A percentile compares a stretch with the other conserved stretches of the same genome.
These are phyloP conservation scores for Carex myosuroides DNA, from an alignment of 176 grass and related monocot genomes.

Conservation along the genomic window DNA sequence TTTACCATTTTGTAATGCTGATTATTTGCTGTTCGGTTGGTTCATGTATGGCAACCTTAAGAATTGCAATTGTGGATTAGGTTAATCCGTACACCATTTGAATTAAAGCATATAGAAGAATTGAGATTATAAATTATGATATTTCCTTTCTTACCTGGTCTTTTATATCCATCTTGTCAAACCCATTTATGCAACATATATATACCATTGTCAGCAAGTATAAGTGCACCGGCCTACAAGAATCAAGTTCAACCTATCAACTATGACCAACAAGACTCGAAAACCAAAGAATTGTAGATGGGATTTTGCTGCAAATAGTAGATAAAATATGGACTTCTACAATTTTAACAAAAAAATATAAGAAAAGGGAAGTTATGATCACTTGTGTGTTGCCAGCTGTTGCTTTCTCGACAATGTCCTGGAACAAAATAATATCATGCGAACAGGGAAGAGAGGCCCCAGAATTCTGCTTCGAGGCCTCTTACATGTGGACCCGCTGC, in stretches of 20 bases:
- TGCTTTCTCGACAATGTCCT: no score
- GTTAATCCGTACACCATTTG: background rate
- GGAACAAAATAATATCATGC: no score
- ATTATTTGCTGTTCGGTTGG: conserved; percentile 99
- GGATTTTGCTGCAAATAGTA: no score
- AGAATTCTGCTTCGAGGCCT: no score
- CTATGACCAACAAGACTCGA: no score
- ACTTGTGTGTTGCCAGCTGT: no score
- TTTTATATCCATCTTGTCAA: conserved; percentile 97
- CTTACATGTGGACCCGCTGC: no score
- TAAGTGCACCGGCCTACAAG: conserved; percentile 81
- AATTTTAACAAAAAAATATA: no score
- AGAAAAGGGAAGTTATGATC: no score
- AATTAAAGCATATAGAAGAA: conserved; percentile 3
- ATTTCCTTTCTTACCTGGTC: conserved; percentile 47
- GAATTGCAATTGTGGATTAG: conserved; percentile 13
- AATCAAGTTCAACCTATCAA: conserved; percentile 9
- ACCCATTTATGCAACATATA: conserved; percentile 98
- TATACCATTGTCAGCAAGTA: conserved; percentile 93
- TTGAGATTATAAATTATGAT: conserved; percentile 17
- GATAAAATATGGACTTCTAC: no score
- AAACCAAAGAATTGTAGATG: no score
- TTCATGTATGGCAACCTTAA: conserved; percentile 97
- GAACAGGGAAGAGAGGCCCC: no score
- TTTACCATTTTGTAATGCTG: conserved; percentile 94